phyloP scores from a whole-genome alignment of 2,329 filamentous ascomycete genomes.

The Trichoderma atroviride region DNA sequence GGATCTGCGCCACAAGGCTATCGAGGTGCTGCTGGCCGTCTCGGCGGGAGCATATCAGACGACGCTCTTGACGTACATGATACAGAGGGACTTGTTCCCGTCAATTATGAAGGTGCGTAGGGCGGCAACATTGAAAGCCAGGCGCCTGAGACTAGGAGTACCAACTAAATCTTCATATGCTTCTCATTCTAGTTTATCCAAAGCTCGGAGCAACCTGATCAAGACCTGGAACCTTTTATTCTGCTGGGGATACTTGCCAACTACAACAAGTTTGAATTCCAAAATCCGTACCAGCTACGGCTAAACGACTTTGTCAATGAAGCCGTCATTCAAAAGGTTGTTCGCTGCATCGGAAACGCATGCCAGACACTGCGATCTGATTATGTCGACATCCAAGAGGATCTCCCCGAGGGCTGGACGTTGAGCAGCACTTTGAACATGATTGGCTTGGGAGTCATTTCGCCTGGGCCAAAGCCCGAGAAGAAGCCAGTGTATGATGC shows the following conservation, averaged over 20 bases:
- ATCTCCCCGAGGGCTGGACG: conserved; percentile 87
- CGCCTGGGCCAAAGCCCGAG: conserved; percentile 67
- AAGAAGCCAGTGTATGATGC: conserved; percentile 63
- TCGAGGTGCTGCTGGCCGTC: conserved; percentile 79
- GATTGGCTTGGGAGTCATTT: conserved; percentile 78
- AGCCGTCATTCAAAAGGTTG: conserved; percentile 77
- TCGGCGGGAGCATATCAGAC: conserved; percentile 96
- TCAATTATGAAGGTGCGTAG: conserved; percentile 82
- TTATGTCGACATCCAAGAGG: conserved; percentile 86
- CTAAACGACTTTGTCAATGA: conserved; percentile 97
- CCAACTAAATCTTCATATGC: conserved; percentile 15
- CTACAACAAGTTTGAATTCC: conserved; percentile 99
- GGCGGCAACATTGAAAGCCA: neutral
- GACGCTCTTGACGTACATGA: conserved; percentile 90
- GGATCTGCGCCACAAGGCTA: conserved; percentile 74
- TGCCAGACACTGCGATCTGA: conserved; percentile 69
- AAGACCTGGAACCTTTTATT: conserved; percentile 74
- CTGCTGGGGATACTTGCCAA: conserved; percentile 87
- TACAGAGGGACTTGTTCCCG: conserved; percentile 91
- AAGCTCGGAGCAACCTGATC: conserved; percentile 67
- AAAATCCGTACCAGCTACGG: conserved; percentile 91
- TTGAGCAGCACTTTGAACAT: conserved; percentile 78
- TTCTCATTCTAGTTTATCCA: conserved; percentile 67
- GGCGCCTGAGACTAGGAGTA: neutral
- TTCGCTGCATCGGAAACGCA: conserved; percentile 72